Base-by-base conservation (phyloP, 2,329 filamentous ascomycete genomes). In the Sphaerulina musiva region DNA sequence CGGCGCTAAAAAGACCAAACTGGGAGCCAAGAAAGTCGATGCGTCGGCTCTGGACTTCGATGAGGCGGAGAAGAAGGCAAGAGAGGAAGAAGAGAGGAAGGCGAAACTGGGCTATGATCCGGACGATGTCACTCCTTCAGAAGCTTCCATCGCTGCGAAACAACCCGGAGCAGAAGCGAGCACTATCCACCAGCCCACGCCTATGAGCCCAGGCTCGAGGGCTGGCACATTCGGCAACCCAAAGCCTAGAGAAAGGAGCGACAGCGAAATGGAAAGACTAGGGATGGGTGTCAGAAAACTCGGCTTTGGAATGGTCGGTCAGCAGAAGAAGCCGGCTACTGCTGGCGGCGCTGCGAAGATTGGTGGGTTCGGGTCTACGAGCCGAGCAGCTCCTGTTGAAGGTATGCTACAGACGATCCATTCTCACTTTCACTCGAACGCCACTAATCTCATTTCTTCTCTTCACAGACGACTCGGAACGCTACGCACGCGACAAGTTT, bases 21-120 rank as follows among this genome's bases (percentile, higher is more conserved):
- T 78, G 10, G 76, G 76, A 32, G 76, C 75, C 31, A 78, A 97
- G 82, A 97, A 97, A 78, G 82, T 95, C 34, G 75, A 75, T 32
- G 80, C 78, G 44, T 87, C 91, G 61, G 75, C 84, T 10, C 65
- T 98, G 59, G 92, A 98, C 74, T 98, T 98, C 66, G 93, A 98
- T 61, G 93, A 92, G 71, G 93, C 91, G 2, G 93, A 98, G 78
- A 89, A 88, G 73, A 95, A 95, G 74, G 93, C 93, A 42, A 95
- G 92, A 72, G 93, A 97, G 73, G 93, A 98, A 73, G 93, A 91
- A 2, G 93, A 97, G 72, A 85, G 93, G 62, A 93, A 96, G 68
- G 90, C 86, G 70, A 95, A 95, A 74, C 78, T 98, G 20, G 93
- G 93, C 39, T 98, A 98, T 67, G 90, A 98, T 65, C 89, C 91